Evolutionary conservation across 768 basidiomycete genomes (phyloP).

Genomic region (Mycena sanguinolenta): DNA sequence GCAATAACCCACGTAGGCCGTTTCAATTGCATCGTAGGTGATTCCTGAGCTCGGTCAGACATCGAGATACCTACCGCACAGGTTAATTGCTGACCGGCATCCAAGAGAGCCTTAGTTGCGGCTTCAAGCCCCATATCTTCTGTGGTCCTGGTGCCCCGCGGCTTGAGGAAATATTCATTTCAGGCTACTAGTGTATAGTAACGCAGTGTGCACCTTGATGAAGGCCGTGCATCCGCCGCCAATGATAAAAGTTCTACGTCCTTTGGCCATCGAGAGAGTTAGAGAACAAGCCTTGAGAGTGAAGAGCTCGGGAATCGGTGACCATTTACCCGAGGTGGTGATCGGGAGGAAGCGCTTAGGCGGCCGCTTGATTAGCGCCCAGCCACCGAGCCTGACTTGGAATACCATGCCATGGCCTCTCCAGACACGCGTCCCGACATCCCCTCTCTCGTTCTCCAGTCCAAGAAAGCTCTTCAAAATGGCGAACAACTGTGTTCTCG

Average conservation of each 20-base stretch:
- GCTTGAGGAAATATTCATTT: conserved; percentile 60
- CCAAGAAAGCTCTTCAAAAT: conserved; percentile 85
- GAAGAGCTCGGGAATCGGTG: conserved; percentile 14
- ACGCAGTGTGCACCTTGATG: conserved; percentile 66
- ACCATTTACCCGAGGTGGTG: conserved; percentile 3
- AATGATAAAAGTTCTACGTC: conserved; percentile 71
- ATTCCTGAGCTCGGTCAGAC: conserved; percentile 64
- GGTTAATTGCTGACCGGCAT: conserved; percentile 68
- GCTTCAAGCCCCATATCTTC: conserved; percentile 93
- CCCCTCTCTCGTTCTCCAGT: conserved; percentile 81
- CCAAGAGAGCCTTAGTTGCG: conserved; percentile 87
- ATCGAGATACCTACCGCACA: background rate
- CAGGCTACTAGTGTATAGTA: conserved; percentile 4
- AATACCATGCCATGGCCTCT: conserved; percentile 26
- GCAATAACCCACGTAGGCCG: conserved; percentile 82
- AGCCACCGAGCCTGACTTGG: background rate
- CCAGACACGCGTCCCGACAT: conserved; percentile 56
- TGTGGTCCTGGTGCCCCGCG: conserved; percentile 72
- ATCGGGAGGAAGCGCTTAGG: background rate
- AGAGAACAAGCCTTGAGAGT: background rate
- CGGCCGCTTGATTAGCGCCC: conserved; percentile 2
- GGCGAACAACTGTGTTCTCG: conserved; percentile 81
- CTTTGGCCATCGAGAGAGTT: conserved; percentile 37
- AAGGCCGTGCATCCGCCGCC: conserved; percentile 85
- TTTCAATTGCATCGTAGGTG: conserved; percentile 82